These are phyloP conservation scores for Aurinia saxatilis DNA, from an alignment of 345 rosid genomes.

Conservation along the genomic window DNA sequence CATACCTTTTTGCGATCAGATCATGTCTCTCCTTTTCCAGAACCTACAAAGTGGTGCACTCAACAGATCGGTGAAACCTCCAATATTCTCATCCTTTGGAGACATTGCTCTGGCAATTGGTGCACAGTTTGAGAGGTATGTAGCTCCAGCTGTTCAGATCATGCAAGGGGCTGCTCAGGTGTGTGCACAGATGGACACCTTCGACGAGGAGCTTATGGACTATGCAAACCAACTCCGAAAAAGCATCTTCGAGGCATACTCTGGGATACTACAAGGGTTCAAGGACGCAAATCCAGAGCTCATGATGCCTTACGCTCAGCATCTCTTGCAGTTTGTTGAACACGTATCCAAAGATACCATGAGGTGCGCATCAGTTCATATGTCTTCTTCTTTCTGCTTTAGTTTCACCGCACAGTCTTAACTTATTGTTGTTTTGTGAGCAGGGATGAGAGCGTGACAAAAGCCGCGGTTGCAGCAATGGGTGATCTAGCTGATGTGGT, in stretches of 20 bases:
- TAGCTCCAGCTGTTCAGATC: conserved; percentile 53
- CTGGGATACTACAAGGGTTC: conserved; percentile 92
- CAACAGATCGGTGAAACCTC: conserved; percentile 91
- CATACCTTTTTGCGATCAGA: conserved; percentile 78
- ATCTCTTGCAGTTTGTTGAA: conserved; percentile 79
- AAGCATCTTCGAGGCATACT: conserved; percentile 88
- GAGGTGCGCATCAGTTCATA: conserved; percentile 32
- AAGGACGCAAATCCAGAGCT: conserved; percentile 68
- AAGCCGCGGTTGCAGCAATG: conserved; percentile 86
- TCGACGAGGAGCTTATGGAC: conserved; percentile 77
- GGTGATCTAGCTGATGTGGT: conserved; percentile 93
- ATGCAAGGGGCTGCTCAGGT: conserved; percentile 83
- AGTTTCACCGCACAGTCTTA: not conserved
- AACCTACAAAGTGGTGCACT: conserved; percentile 68
- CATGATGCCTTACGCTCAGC: conserved; percentile 78
- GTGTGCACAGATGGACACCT: conserved; percentile 57
- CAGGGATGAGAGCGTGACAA: conserved; percentile 87
- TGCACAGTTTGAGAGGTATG: conserved; percentile 66
- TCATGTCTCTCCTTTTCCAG: conserved; percentile 71
- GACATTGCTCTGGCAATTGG: conserved; percentile 91
- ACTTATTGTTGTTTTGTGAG: not conserved
- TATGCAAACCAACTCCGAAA: conserved; percentile 77
- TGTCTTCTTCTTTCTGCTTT: not conserved
- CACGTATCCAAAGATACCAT: conserved; percentile 58
- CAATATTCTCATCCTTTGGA: conserved; percentile 87